A percentile compares a stretch with the other conserved stretches of the same genome.
phyloP scores from a whole-genome alignment of 352 stramenopile species.

The Phytophthora sansomeana region DNA sequence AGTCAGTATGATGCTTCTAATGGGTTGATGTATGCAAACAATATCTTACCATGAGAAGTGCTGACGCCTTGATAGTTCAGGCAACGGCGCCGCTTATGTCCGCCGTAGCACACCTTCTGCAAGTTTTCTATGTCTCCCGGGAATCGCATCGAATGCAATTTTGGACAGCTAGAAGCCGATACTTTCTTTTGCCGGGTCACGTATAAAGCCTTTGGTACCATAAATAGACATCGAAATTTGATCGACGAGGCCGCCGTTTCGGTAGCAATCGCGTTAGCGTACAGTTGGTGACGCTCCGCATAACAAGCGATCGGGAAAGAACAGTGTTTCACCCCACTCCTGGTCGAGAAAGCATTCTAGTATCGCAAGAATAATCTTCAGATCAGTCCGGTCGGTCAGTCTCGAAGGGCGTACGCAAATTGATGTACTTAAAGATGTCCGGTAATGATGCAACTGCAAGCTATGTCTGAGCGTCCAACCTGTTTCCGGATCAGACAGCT shows the following conservation, averaged over 20 bases:
- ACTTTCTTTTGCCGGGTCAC: conserved; percentile 1
- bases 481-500: too few species aligned
- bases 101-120: conserved; percentile 19
- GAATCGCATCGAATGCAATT: not conserved
- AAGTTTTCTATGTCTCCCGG: conserved; percentile 12
- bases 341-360: conserved; percentile 20
- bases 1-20: too few species aligned
- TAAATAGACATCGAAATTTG: conserved; percentile 8
- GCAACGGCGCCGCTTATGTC: conserved; percentile 11
- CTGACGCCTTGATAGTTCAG: conserved; percentile 18
- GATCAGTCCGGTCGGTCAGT: too few species aligned
- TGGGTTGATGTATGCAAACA: not conserved
- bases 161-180: not conserved
- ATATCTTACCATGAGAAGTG: conserved; percentile 12
- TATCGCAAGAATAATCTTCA: too few species aligned
- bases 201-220: conserved; percentile 19
- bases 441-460: too few species aligned
- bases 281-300: not conserved
- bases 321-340: conserved; percentile 4
- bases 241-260: not conserved
- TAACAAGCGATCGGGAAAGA: conserved; percentile 4
- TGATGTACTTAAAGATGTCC: too few species aligned
- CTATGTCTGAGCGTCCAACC: too few species aligned
- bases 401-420: too few species aligned
- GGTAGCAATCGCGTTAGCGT: conserved; percentile 2